Evolutionary conservation across 1,284 basidiomycete species (phyloP).

Genomic region (Ustilago loliicola): DNA sequence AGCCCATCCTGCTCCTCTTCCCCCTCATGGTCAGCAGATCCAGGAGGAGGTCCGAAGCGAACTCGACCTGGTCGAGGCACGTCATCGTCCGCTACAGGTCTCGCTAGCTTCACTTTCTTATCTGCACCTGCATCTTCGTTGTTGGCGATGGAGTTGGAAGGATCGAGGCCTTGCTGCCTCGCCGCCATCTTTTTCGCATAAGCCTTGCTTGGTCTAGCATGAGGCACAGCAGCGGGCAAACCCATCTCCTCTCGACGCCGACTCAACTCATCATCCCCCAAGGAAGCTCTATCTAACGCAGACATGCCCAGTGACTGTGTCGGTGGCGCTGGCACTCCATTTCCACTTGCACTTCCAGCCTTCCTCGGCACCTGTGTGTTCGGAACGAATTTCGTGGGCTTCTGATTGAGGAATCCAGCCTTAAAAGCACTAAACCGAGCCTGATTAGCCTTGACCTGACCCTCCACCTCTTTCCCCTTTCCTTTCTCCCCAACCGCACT

Average conservation of each 20-base stretch:
- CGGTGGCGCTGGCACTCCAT: conserved; percentile 28
- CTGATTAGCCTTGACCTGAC: conserved; percentile 11
- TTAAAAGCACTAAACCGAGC: conserved; percentile 63
- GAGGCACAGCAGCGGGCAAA: conserved; percentile 62
- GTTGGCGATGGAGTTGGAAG: background rate
- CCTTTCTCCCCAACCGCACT: conserved; percentile 3
- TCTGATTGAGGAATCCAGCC: conserved; percentile 56
- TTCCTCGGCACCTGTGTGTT: conserved; percentile 17
- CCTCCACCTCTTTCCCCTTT: background rate
- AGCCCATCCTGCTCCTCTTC: conserved; percentile 29
- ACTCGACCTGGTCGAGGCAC: conserved; percentile 49
- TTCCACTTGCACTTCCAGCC: background rate
- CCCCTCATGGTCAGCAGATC: conserved; percentile 10
- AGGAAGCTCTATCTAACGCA: conserved; percentile 59
- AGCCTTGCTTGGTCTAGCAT: conserved; percentile 67
- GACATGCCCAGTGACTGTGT: conserved; percentile 60
- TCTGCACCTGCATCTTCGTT: conserved; percentile 12
- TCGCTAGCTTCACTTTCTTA: conserved; percentile 26
- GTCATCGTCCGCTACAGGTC: conserved; percentile 41
- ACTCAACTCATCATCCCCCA: conserved; percentile 53
- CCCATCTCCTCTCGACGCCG: conserved; percentile 46
- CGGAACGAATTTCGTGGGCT: conserved; percentile 38
- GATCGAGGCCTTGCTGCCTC: conserved; percentile 17
- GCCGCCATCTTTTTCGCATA: conserved; percentile 61
- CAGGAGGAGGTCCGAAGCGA: conserved; percentile 36